Evolutionary conservation across 2,329 filamentous ascomycete species (phyloP), one percentile per base, ranked within the genome.

Genomic region (Hyphodiscus sp.): DNA sequence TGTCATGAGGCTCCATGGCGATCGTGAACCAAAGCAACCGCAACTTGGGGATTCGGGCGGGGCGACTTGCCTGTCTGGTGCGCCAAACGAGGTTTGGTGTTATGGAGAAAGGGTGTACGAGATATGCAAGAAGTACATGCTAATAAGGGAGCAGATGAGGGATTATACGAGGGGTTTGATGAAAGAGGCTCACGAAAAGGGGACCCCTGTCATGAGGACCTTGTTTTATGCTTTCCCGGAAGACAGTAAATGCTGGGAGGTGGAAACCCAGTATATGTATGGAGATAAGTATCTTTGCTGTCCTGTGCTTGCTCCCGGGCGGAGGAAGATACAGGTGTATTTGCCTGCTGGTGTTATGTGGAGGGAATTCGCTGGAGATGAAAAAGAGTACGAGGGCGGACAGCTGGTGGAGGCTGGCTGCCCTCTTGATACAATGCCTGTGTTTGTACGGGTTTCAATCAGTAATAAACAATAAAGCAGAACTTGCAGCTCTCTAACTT

Each of bases 1-100:
- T 0, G 83, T 87, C 1, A 83, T 87, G 76, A 70, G 84, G 2
- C 71, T 86, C 0, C 83, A 87, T 59, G 84, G 84, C 6, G 80
- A 86, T 62, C 75, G 83, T 0, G 81, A 85, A 64, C 84, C 83
- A 0, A 74, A 76, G 59, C 69, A 80, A 67, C 65, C 73, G 52
- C 58, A 77, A 64, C 56, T 57, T 20, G 58, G 60, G 5, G 30
- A 57, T 30, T 9, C 54, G 0, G 60, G 60, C 19, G 62, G 62
- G 15, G 52, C 57, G 2, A 59, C 53, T 11, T 64, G 61, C 42
- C 43, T 47, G 10, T 58, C 54, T 26, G 82, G 81, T 15, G 80
- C 77, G 0, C 66, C 71, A 0, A 85, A 85, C 59, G 83, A 87
- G 65, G 77, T 86, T 1, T 87, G 83, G 83, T 82, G 76, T 0